These are phyloP conservation scores for Gaertneriomyces semiglobifer DNA, from an alignment of 192 early-diverging fungal genomes.

Conservation along the genomic window DNA sequence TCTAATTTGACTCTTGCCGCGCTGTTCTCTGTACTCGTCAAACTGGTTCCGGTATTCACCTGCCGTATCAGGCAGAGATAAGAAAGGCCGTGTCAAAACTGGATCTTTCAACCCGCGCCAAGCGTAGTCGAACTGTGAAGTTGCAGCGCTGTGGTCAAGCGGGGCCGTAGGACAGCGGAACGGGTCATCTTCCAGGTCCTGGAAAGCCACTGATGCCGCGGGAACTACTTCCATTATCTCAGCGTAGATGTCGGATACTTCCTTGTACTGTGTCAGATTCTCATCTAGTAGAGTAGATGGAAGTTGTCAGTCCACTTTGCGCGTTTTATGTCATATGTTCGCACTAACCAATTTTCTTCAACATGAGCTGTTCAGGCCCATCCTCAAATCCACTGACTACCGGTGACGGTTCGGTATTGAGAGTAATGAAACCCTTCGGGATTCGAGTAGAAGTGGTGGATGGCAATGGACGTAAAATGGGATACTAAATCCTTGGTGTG, in stretches of 20 bases:
- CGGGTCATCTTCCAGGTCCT: too few species aligned
- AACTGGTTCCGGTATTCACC: too few species aligned
- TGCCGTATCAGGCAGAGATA: not conserved
- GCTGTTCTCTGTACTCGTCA: too few species aligned
- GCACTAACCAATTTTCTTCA: conserved; percentile 29
- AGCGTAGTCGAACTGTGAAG: not conserved
- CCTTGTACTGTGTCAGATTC: conserved; percentile 51
- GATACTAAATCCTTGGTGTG: too few species aligned
- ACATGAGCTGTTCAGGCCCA: conserved; percentile 30
- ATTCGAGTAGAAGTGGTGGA: conserved; percentile 19
- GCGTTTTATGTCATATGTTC: not conserved
- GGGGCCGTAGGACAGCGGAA: conserved; percentile 45
- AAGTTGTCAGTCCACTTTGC: conserved; percentile 1
- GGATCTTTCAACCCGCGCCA: conserved; percentile 25
- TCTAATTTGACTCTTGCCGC: conserved; percentile 14
- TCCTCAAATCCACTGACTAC: conserved; percentile 38
- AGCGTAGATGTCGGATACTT: conserved; percentile 56
- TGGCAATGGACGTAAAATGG: too few species aligned
- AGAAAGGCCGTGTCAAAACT: not conserved
- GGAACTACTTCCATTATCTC: conserved; percentile 53
- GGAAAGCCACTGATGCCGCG: too few species aligned
- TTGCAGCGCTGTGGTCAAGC: conserved; percentile 32
- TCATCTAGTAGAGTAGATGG: conserved; percentile 37
- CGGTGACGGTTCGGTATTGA: conserved; percentile 41
- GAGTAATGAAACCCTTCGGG: conserved; percentile 49